Conservation (phyloP, 805 yeast species). For the Saccharomycopsis capsularis region DNA sequence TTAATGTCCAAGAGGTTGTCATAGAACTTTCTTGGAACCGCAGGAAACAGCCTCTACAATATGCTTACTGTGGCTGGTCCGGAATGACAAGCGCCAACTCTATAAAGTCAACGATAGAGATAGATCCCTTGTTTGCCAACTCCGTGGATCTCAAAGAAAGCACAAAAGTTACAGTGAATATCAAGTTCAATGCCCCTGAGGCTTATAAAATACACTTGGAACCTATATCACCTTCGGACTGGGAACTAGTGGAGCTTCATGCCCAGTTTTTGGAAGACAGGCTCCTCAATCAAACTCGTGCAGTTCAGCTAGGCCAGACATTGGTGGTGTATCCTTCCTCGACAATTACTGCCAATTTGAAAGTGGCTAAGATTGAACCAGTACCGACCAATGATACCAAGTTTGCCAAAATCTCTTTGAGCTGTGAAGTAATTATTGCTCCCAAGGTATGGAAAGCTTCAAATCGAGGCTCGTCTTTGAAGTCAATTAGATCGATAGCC, state of each 20-base stretch:
- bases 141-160: slow-evolving; percentile 41
- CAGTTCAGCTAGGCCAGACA: slow-evolving; percentile 52
- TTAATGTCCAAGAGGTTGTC: slow-evolving; percentile 50
- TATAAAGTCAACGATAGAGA: slow-evolving; percentile 37
- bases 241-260: slow-evolving; percentile 85
- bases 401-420: slow-evolving; percentile 50
- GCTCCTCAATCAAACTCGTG: slow-evolving; percentile 72
- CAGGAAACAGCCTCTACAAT: slow-evolving; percentile 24
- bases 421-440: slow-evolving; percentile 68
- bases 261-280: slow-evolving; percentile 69
- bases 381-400: slow-evolving; percentile 25
- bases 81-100: slow-evolving; percentile 38
- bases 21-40: slow-evolving; percentile 37
- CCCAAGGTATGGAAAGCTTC: slow-evolving; percentile 46
- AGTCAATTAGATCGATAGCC: slow-evolving; percentile 1
- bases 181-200: slow-evolving; percentile 43
- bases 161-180: slow-evolving; percentile 34
- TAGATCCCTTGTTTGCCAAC: slow-evolving; percentile 63
- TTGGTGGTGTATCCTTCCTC: slow-evolving; percentile 68
- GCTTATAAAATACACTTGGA: slow-evolving; percentile 65
- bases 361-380: slow-evolving; percentile 42
- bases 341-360: slow-evolving; percentile 50
- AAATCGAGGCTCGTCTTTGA: slow-evolving; percentile 11
- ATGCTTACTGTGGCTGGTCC: slow-evolving; percentile 56
- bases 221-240: slow-evolving; percentile 71